phyloP scores from a whole-genome alignment of 352 stramenopile genomes.

The Globisporangium canariense region DNA sequence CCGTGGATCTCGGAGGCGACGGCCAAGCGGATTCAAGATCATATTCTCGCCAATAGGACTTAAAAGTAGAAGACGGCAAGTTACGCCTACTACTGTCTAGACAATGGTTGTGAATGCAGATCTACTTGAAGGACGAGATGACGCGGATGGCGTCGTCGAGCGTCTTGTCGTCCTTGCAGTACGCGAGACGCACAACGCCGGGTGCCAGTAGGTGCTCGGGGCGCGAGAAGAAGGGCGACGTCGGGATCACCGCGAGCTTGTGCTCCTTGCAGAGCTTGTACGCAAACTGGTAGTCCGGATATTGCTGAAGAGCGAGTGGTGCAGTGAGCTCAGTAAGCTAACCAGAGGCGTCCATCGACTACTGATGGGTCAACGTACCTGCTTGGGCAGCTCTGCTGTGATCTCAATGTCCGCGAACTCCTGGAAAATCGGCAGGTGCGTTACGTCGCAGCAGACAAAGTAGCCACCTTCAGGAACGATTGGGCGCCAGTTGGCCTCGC shows the following conservation, averaged over 20 bases:
- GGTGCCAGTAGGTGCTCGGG: conserved; percentile 77
- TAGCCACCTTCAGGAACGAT: conserved; percentile 94
- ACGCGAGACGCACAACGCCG: conserved; percentile 90
- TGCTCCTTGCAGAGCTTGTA: conserved; percentile 89
- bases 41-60: conserved; percentile 32
- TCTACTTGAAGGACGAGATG: conserved; percentile 46
- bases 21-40: conserved; percentile 46
- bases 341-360: no score
- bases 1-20: conserved; percentile 65
- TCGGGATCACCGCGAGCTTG: conserved; percentile 92
- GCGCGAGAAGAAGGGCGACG: conserved; percentile 91
- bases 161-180: conserved; percentile 96
- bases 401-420: conserved; percentile 63
- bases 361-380: conserved; percentile 26
- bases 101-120: not conserved
- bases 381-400: conserved; percentile 45
- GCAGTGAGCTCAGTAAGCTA: not conserved
- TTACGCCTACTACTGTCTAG: not conserved
- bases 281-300: conserved; percentile 85
- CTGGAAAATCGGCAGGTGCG: conserved; percentile 62
- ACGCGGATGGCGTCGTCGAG: conserved; percentile 82
- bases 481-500: conserved; percentile 78
- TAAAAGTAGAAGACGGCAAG: not conserved
- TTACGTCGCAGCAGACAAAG: conserved; percentile 91
- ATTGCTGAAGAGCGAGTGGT: conserved; percentile 37